Base-by-base conservation (phyloP, 306 rosid species). In the Echinosophora koreensis region DNA sequence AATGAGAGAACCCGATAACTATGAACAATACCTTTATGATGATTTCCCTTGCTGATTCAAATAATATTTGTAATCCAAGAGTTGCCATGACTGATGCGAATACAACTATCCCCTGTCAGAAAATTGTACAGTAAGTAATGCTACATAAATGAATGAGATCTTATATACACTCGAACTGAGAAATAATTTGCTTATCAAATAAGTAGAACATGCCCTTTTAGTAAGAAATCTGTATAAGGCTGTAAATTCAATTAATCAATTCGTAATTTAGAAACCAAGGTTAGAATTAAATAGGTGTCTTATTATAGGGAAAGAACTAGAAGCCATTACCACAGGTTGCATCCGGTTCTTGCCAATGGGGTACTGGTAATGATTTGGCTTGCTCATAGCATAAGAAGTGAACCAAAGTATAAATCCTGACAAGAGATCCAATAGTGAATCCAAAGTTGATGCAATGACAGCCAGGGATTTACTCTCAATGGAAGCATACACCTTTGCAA, bases 401-500 rank as follows among this genome's bases (percentile, higher is more conserved):
- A 90, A 95, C 97, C 99, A 92, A 47, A 95, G 86, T 70, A 95
- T 90, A 63, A 95, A 92, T 50, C 97, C 99, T 2, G 97, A 92
- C 72, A 95, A 77, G 78, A 95, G 96, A 83, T 95, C 97, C 85
- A 95, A 88, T 11, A 95, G 91, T 54, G 99, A 95, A 58, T 95
- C 99, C 81, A 95, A 44, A 15, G 99, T 95, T 61, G 99, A 95
- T 39, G 99, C 97, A 82, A 92, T 95, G n/a, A 95, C 99, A 18
- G 97, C 99, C 82, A 95, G 54, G n/a, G 97, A 95, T 86, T 84
- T 89, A 68, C 99, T 92, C 83, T 88, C 69, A 50, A 86, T 67
- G 0, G 97, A 89, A 54, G 97, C 99, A 81, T 87, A 92, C 64
- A 95, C 86, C 78, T 95, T 92, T 8, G 97, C 99, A 2, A 66